phyloP scores from a whole-genome alignment of 495 filamentous ascomycete genomes.

The Lasiosphaeria ovina region DNA sequence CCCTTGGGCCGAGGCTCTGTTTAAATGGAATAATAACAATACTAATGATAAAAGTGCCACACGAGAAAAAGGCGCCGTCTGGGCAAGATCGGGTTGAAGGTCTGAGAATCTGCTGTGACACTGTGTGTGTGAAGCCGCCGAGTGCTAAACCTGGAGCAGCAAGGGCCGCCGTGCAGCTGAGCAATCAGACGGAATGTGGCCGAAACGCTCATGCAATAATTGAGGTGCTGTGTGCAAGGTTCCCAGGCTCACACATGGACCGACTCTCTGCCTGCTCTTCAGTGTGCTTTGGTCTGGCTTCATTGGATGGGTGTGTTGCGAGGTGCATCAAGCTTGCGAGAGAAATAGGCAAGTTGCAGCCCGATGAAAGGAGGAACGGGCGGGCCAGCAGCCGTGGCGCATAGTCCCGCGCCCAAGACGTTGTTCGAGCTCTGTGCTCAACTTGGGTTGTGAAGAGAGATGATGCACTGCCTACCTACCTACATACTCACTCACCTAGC shows the following conservation, averaged over 20 bases:
- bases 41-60: background rate
- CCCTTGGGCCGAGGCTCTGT: too few relatives aligned
- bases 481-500: too few relatives aligned
- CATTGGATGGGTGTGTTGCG: background rate
- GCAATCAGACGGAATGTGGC: conserved; percentile 30
- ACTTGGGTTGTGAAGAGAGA: background rate
- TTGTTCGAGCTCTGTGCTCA: too few relatives aligned
- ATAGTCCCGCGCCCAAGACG: too few relatives aligned
- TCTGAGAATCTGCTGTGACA: conserved; percentile 19
- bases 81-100: conserved; percentile 13
- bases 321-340: background rate
- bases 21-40: too few relatives aligned
- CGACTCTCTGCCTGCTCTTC: conserved; percentile 6
- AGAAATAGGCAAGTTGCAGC: background rate
- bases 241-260: conserved; percentile 17
- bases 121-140: conserved; percentile 22
- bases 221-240: conserved; percentile 15
- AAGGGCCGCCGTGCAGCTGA: conserved; percentile 22
- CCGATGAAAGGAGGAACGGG: background rate
- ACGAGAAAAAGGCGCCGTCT: background rate
- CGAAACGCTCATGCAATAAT: conserved; percentile 22
- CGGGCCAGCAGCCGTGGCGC: background rate
- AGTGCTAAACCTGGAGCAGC: conserved; percentile 18
- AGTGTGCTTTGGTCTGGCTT: background rate
- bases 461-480: too few relatives aligned